phyloP scores from a whole-genome alignment of 352 stramenopile species.

The Phytophthora melonis region DNA sequence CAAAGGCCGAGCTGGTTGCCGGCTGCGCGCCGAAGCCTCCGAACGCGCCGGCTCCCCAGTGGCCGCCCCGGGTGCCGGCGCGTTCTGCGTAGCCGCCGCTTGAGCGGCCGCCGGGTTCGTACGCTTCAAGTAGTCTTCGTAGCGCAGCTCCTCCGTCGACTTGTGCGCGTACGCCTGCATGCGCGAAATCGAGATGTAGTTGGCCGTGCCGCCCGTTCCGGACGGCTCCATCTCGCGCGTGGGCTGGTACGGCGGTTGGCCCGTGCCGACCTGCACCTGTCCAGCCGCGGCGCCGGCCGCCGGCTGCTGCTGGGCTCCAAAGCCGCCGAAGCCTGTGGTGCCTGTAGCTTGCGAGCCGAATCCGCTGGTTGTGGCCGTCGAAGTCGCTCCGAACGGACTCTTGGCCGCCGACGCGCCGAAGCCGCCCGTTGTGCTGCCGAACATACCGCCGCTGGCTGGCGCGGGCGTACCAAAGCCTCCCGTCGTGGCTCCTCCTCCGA shows the following conservation, averaged over 20 bases:
- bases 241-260: slow-evolving; percentile 71
- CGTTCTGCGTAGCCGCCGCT: slow-evolving; percentile 54
- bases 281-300: slow-evolving; percentile 26
- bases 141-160: slow-evolving; percentile 77
- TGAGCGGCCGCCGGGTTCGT: slow-evolving; percentile 65
- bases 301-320: slow-evolving; percentile 41
- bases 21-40: slow-evolving; percentile 47
- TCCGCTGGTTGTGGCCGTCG: slow-evolving; percentile 45
- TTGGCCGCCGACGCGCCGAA: slow-evolving; percentile 56
- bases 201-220: slow-evolving; percentile 62
- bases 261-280: slow-evolving; percentile 73
- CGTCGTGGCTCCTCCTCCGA: slow-evolving; percentile 42
- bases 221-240: slow-evolving; percentile 72
- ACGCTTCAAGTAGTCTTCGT: slow-evolving; percentile 84
- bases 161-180: slow-evolving; percentile 83
- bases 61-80: slow-evolving; percentile 41
- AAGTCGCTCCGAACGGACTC: slow-evolving; percentile 55
- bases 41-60: slow-evolving; percentile 52
- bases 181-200: slow-evolving; percentile 73
- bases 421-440: slow-evolving; percentile 43
- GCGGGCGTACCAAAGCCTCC: slow-evolving; percentile 51
- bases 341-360: slow-evolving; percentile 58
- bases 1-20: slow-evolving; percentile 52
- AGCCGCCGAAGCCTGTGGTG: slow-evolving; percentile 46
- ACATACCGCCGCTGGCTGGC: slow-evolving; percentile 50